Evolutionary conservation across 192 early-diverging fungal species (phyloP).

Genomic region (Phlyctochytrium arcticum): DNA sequence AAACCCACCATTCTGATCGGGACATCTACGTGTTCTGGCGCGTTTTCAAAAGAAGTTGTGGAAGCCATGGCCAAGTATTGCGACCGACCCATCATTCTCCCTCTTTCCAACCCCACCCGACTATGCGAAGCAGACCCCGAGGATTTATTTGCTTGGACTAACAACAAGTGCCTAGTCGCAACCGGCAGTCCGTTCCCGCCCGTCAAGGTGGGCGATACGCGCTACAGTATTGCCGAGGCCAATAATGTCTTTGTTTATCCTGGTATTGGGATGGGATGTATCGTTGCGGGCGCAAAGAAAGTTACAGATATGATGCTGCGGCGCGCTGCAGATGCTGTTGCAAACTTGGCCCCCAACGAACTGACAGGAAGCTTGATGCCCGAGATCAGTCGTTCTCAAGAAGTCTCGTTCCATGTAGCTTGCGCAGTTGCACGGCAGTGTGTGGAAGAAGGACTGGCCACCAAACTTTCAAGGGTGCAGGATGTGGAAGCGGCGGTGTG

Average conservation of each 20-base stretch:
- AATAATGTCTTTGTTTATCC: slow-evolving; percentile 96
- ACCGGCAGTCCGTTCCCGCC: slow-evolving; percentile 88
- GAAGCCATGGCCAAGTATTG: slow-evolving; percentile 69
- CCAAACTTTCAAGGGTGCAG: neutral
- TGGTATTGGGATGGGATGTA: slow-evolving; percentile 79
- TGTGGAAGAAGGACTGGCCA: neutral
- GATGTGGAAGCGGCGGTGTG: neutral
- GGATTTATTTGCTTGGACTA: slow-evolving; percentile 76
- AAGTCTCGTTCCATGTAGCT: neutral
- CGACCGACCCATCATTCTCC: slow-evolving; percentile 79
- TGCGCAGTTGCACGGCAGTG: neutral
- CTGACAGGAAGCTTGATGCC: neutral
- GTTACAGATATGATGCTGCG: slow-evolving; percentile 79
- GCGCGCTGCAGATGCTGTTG: slow-evolving; percentile 68
- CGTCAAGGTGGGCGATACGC: neutral
- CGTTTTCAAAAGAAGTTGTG: slow-evolving; percentile 70
- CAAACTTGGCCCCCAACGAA: slow-evolving; percentile 55
- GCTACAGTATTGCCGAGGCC: slow-evolving; percentile 67
- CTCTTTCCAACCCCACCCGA: slow-evolving; percentile 73
- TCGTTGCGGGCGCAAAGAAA: slow-evolving; percentile 55
- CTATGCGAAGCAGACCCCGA: slow-evolving; percentile 92
- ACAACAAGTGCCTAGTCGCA: slow-evolving; percentile 86
- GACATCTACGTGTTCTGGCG: slow-evolving; percentile 69
- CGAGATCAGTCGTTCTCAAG: neutral
- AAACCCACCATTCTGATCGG: slow-evolving; percentile 88